These are phyloP conservation scores for Dispira simplex DNA, from an alignment of 192 early-diverging fungal species.

Conservation along the genomic window DNA sequence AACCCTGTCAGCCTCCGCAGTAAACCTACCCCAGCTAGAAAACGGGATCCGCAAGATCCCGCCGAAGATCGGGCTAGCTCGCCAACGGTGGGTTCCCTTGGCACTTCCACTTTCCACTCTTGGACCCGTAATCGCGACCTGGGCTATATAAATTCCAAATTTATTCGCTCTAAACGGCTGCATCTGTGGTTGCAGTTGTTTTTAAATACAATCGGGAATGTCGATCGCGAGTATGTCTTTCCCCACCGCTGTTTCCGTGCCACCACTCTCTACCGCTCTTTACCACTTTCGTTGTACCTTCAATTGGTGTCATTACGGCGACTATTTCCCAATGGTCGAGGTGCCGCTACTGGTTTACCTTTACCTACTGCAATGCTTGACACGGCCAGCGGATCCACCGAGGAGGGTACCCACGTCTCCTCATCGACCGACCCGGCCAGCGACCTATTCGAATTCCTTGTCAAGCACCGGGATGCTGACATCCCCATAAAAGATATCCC, in stretches of 20 bases:
- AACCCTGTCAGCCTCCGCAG: no score
- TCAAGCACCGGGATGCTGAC: not conserved
- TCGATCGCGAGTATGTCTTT: not conserved
- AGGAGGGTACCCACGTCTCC: not conserved
- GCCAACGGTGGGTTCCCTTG: no score
- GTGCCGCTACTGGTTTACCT: no score
- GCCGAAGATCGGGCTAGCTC: no score
- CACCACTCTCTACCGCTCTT: not conserved
- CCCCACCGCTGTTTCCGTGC: not conserved
- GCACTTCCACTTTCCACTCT: no score
- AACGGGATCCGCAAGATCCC: no score
- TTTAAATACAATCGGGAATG: not conserved
- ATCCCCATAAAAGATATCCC: not conserved
- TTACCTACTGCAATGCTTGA: no score
- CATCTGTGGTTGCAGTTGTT: not conserved
- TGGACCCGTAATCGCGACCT: not conserved
- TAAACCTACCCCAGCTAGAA: no score
- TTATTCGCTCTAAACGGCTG: not conserved
- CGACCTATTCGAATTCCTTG: not conserved
- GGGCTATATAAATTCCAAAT: not conserved
- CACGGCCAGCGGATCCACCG: no score
- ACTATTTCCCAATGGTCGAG: no score
- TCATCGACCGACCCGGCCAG: not conserved
- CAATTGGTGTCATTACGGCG: not conserved
- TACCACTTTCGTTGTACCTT: not conserved